A percentile compares a stretch with the other conserved stretches of the same genome.
phyloP scores from a whole-genome alignment of 2,329 filamentous ascomycete species.

The Alternaria conjuncta region DNA sequence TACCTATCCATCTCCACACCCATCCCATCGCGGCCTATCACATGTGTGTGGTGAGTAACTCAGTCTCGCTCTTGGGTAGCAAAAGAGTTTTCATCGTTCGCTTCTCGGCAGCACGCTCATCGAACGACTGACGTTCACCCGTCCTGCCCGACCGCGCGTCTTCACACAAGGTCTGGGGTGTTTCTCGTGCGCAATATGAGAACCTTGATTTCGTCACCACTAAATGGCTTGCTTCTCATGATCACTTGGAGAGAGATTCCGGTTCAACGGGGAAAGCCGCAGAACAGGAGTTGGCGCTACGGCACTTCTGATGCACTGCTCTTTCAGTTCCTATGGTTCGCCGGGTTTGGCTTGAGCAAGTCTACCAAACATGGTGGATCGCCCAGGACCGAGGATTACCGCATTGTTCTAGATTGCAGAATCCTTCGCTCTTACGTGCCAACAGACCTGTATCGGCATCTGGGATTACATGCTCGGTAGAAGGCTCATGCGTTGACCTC shows the following conservation, averaged over 20 bases:
- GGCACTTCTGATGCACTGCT: background rate
- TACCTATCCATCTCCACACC: slow-evolving; percentile 37
- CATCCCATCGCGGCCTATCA: slow-evolving; percentile 23
- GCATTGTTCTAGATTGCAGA: background rate
- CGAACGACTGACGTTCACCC: slow-evolving; percentile 5
- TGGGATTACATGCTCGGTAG: background rate
- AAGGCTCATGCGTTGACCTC: background rate
- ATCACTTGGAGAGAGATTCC: background rate
- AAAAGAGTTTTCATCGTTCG: slow-evolving; percentile 30
- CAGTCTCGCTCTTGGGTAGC: slow-evolving; percentile 14
- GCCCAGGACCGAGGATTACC: background rate
- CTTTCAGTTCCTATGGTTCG: background rate
- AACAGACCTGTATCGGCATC: background rate
- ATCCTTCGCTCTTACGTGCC: background rate
- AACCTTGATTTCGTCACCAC: slow-evolving; percentile 13
- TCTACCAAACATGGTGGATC: background rate
- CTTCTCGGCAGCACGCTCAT: slow-evolving; percentile 17
- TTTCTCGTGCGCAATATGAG: slow-evolving; percentile 14
- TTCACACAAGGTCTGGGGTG: slow-evolving; percentile 8
- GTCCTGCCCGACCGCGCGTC: slow-evolving; percentile 19
- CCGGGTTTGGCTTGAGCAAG: background rate
- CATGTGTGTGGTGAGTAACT: slow-evolving; percentile 7
- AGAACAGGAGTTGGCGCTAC: slow-evolving; percentile 8
- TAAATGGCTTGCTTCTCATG: slow-evolving; percentile 2
- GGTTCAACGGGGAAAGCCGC: slow-evolving; percentile 14